These are phyloP conservation scores for Carpinus viminea DNA, from an alignment of 306 rosid species.

Conservation along the genomic window DNA sequence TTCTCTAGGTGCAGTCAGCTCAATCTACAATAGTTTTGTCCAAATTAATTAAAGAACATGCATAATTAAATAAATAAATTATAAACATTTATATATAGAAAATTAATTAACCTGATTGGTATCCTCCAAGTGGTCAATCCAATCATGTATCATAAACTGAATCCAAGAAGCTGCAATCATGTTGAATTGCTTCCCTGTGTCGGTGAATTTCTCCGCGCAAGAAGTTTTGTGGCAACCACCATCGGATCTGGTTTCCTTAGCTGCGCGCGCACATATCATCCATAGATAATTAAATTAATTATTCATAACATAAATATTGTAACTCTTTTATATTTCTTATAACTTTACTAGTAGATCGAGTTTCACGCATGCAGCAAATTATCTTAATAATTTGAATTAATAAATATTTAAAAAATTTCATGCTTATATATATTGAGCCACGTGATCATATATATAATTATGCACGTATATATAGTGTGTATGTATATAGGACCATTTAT, in stretches of 20 bases:
- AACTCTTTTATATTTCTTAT: too few species aligned
- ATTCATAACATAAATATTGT: too few species aligned
- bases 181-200: slow-evolving; percentile 63
- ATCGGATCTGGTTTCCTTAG: slow-evolving; percentile 57
- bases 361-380: too few species aligned
- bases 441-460: too few species aligned
- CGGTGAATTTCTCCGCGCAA: slow-evolving; percentile 40
- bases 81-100: background rate
- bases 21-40: slow-evolving; percentile 23
- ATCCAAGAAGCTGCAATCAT: slow-evolving; percentile 70
- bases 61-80: background rate
- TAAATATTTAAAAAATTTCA: too few species aligned
- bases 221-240: slow-evolving; percentile 55
- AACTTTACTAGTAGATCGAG: too few species aligned
- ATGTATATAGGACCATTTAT: too few species aligned
- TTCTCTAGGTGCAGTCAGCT: slow-evolving; percentile 46
- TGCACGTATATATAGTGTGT: too few species aligned
- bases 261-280: slow-evolving; percentile 30
- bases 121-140: slow-evolving; percentile 63
- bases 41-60: background rate
- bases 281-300: background rate
- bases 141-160: slow-evolving; percentile 70
- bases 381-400: too few species aligned
- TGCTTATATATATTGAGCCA: too few species aligned
- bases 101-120: slow-evolving; percentile 38